Evolutionary conservation across 257 asterid genomes (phyloP).

Genomic region (Perilla frutescens): DNA sequence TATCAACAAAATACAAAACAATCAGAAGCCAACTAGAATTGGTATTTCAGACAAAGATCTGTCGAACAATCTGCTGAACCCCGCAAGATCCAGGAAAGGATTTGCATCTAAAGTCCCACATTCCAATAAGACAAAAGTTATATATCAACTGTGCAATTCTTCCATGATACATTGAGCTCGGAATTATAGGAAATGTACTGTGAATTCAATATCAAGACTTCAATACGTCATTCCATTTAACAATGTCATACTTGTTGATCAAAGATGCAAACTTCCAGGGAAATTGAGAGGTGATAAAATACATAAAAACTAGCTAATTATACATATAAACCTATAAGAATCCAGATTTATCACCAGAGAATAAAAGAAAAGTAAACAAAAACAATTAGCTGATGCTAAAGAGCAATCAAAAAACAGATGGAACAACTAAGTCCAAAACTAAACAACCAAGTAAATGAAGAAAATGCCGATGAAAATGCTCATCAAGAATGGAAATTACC

Average conservation of each 20-base stretch:
- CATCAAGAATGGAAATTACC: constrained; percentile 46
- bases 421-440: constrained; percentile 13
- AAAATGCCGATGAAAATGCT: neutral
- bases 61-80: neutral
- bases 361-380: neutral
- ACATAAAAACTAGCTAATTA: neutral
- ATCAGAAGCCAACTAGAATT: neutral
- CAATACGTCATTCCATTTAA: neutral
- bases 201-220: constrained; percentile 8
- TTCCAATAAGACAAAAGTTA: neutral
- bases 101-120: neutral
- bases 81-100: neutral
- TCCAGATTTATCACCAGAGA: constrained; percentile 1
- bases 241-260: neutral
- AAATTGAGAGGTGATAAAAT: neutral
- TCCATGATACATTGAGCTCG: neutral
- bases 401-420: constrained; percentile 23
- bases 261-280: constrained; percentile 21
- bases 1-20: neutral
- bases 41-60: neutral
- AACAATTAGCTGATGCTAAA: neutral
- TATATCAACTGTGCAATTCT: neutral
- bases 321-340: neutral
- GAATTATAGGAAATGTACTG: neutral
- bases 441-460: constrained; percentile 6